Evolutionary conservation across 306 rosid genomes (phyloP).

Genomic region (Mucuna pruriens): DNA sequence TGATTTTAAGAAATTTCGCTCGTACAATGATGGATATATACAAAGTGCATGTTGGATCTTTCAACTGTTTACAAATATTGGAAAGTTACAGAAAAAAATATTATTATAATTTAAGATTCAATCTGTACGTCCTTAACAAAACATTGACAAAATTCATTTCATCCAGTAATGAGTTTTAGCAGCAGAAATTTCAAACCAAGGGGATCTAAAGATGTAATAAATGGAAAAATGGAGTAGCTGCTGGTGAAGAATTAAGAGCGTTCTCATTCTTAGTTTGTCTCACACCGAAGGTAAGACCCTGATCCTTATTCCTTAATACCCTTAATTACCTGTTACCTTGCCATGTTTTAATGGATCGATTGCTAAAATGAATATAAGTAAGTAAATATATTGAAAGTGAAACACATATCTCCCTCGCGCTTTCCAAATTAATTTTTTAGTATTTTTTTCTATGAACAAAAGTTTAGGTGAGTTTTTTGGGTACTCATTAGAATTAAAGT

Average conservation of each 20-base stretch:
- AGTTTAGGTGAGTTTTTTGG: no score
- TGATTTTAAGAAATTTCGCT: neutral
- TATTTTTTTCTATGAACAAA: no score
- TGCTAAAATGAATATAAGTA: neutral
- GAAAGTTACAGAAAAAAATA: no score
- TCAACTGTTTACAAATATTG: neutral
- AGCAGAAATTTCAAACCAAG: neutral
- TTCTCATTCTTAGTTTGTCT: no score
- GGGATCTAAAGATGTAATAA: neutral
- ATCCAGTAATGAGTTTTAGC: neutral
- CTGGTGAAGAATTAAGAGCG: no score
- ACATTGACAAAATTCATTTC: neutral
- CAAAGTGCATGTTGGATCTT: neutral
- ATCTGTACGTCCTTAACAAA: neutral
- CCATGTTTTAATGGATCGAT: neutral
- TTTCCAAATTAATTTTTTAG: no score
- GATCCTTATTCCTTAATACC: neutral
- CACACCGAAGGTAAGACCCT: no score
- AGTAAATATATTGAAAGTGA: no score
- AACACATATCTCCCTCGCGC: no score
- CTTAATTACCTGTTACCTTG: neutral
- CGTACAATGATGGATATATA: neutral
- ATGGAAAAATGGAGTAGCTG: no score
- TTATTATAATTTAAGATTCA: neutral
- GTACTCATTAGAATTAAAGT: no score